These are phyloP conservation scores for Tylopilus vinaceipallidus DNA, from an alignment of 768 basidiomycete genomes.

Conservation along the genomic window DNA sequence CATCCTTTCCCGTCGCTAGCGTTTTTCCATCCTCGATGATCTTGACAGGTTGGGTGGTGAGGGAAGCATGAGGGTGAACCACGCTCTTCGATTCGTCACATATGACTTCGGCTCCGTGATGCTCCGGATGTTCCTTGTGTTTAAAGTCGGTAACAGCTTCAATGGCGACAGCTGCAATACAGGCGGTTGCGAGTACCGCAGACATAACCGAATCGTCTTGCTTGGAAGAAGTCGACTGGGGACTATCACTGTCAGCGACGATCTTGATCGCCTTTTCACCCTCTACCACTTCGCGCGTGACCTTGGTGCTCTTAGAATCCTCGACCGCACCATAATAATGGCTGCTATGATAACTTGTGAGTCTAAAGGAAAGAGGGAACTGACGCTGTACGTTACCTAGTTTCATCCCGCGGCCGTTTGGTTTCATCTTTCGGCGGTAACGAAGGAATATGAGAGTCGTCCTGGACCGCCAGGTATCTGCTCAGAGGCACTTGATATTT, in stretches of 20 bases:
- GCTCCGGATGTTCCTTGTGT: conserved; percentile 3
- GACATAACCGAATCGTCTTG: conserved; percentile 12
- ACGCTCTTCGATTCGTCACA: not conserved
- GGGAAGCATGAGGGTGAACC: not conserved
- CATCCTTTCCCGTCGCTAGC: not conserved
- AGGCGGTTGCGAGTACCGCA: conserved; percentile 7
- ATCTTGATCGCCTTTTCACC: not conserved
- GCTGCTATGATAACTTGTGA: not conserved
- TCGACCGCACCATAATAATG: not conserved
- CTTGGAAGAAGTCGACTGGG: conserved; percentile 1
- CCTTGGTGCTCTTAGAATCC: not conserved
- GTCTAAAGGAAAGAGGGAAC: not conserved
- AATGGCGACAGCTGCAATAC: conserved; percentile 8
- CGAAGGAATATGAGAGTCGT: not conserved
- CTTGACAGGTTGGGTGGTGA: no score
- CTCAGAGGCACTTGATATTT: conserved; percentile 22
- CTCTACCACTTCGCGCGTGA: not conserved
- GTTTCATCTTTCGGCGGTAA: not conserved
- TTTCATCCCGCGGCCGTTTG: not conserved
- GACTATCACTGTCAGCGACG: not conserved
- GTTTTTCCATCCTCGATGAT: not conserved
- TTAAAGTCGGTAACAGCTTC: conserved; percentile 10
- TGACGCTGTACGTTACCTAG: not conserved
- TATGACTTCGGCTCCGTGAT: not conserved
- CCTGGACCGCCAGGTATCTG: conserved; percentile 5